A percentile compares a stretch with the other conserved stretches of the same genome.
Evolutionary conservation across 163 green algal species (phyloP).

Genomic region (Prototheca cutis): DNA sequence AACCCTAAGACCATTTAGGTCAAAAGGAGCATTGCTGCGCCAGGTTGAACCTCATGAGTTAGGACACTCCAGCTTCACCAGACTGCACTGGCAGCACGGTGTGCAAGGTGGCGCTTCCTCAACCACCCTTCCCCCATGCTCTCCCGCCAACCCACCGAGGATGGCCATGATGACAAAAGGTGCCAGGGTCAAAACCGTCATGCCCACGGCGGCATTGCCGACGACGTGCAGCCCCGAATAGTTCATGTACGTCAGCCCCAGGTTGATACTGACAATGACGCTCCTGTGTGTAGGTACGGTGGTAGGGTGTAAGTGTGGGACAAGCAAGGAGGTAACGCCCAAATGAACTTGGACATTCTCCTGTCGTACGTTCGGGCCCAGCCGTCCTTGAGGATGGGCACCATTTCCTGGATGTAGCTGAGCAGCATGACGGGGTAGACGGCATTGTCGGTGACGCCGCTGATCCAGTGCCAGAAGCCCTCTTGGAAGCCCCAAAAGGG

Average conservation of each 20-base stretch:
- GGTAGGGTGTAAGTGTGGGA: not conserved
- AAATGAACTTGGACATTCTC: conserved; percentile 13
- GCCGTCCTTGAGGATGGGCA: conserved; percentile 39
- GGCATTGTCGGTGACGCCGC: conserved; percentile 89
- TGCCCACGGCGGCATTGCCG: conserved; percentile 60
- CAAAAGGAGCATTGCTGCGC: too few species aligned
- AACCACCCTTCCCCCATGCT: too few species aligned
- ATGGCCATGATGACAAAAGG: conserved; percentile 74
- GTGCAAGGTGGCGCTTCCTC: too few species aligned
- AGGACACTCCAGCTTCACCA: too few species aligned
- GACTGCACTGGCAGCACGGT: too few species aligned
- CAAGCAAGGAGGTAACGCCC: not conserved
- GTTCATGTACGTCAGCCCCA: conserved; percentile 63
- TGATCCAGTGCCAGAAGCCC: conserved; percentile 86
- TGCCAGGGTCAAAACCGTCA: conserved; percentile 67
- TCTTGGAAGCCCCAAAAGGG: conserved; percentile 96
- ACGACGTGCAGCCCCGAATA: conserved; percentile 82
- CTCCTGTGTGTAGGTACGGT: too few species aligned
- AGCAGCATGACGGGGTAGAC: conserved; percentile 91
- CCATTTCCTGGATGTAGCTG: conserved; percentile 68
- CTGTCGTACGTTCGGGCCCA: too few species aligned
- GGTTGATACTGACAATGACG: conserved; percentile 54
- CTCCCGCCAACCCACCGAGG: conserved; percentile 43
- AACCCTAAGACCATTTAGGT: too few species aligned
- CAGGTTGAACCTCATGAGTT: too few species aligned